phyloP scores from a whole-genome alignment of 2,329 filamentous ascomycete species.

The Bretziella fagacearum region DNA sequence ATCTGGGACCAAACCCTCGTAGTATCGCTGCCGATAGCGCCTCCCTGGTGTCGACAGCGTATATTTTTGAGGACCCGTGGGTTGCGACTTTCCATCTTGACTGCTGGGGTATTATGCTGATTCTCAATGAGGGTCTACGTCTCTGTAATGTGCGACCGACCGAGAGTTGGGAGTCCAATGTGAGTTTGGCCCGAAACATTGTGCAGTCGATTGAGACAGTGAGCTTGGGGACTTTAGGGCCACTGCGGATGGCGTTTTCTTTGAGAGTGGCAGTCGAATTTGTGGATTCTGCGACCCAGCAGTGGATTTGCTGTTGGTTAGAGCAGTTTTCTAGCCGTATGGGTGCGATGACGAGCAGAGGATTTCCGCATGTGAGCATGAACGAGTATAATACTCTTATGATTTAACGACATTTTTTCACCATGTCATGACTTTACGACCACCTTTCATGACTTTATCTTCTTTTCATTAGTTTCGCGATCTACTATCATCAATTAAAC shows the following conservation, averaged over 20 bases:
- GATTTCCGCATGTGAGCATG: conserved; percentile 18
- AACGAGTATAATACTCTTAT: conserved; percentile 15
- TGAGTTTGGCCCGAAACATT: conserved; percentile 17
- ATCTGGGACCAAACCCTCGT: conserved; percentile 16
- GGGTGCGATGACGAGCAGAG: conserved; percentile 21
- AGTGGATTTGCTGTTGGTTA: conserved; percentile 22
- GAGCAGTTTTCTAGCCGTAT: conserved; percentile 21
- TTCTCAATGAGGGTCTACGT: conserved; percentile 24
- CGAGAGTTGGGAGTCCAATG: neutral
- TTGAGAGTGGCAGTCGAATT: conserved; percentile 26
- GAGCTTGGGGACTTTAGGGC: conserved; percentile 24
- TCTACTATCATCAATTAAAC: no score
- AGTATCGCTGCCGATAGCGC: conserved; percentile 20
- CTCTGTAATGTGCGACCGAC: conserved; percentile 19
- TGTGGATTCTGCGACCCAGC: conserved; percentile 21
- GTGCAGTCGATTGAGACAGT: conserved; percentile 25
- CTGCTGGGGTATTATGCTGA: conserved; percentile 26
- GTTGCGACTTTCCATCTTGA: conserved; percentile 23
- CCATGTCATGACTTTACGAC: neutral
- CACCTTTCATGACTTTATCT: neutral
- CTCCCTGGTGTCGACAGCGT: conserved; percentile 21
- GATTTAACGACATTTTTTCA: neutral
- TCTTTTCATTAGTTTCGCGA: neutral
- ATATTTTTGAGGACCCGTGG: conserved; percentile 22
- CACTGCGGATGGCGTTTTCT: conserved; percentile 24